A percentile compares a stretch with the other conserved stretches of the same genome.
phyloP scores from a whole-genome alignment of 805 yeast species.

The Blastobotrys peoriensis region DNA sequence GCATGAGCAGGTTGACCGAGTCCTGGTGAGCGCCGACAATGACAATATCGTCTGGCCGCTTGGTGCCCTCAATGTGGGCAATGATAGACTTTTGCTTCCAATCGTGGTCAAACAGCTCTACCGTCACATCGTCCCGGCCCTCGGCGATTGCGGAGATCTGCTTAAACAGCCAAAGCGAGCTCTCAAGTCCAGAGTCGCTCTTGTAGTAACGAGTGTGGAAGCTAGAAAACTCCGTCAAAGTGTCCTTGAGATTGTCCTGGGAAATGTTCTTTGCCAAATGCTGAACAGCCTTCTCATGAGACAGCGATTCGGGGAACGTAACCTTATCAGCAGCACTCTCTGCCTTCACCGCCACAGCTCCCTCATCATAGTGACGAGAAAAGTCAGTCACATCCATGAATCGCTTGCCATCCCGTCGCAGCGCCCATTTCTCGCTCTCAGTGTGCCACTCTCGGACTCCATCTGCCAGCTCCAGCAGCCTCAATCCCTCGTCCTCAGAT shows the following conservation, averaged over 20 bases:
- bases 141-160: constrained; percentile 34
- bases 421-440: constrained; percentile 38
- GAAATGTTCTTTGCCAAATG: constrained; percentile 41
- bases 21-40: constrained; percentile 90
- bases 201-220: constrained; percentile 75
- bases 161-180: constrained; percentile 63
- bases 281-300: constrained; percentile 36
- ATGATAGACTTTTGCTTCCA: constrained; percentile 80
- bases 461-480: background rate
- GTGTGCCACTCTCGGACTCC: constrained; percentile 23
- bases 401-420: constrained; percentile 41
- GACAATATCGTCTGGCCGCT: constrained; percentile 42
- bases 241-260: constrained; percentile 41
- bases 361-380: constrained; percentile 4
- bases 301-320: constrained; percentile 47
- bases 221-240: constrained; percentile 57
- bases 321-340: constrained; percentile 31
- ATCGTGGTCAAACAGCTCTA: constrained; percentile 51
- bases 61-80: constrained; percentile 44
- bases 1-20: constrained; percentile 68
- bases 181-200: constrained; percentile 59
- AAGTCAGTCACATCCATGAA: constrained; percentile 57
- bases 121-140: constrained; percentile 35
- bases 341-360: constrained; percentile 16
- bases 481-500: background rate